These are phyloP conservation scores for Austroboletus novae-zelandiae DNA, from an alignment of 1,284 basidiomycete species.

Conservation along the genomic window DNA sequence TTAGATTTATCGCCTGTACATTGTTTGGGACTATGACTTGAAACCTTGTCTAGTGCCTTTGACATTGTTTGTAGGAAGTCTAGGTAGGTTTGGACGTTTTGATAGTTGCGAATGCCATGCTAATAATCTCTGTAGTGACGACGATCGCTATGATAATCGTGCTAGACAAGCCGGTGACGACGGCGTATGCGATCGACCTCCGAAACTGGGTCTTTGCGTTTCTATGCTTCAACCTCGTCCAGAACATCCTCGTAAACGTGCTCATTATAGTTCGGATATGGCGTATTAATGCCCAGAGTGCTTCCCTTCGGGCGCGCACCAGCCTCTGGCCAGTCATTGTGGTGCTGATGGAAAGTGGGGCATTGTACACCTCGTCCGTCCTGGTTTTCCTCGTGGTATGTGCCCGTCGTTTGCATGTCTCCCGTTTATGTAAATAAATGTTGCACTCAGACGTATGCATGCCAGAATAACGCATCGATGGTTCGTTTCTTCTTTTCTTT, in stretches of 20 bases:
- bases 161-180: conserved; percentile 1
- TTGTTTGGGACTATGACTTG: conserved; percentile 7
- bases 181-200: conserved; percentile 1
- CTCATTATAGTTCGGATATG: conserved; percentile 9
- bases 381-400: conserved; percentile 7
- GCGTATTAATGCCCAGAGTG: not conserved
- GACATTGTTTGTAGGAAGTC: conserved; percentile 1
- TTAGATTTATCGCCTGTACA: conserved; percentile 9
- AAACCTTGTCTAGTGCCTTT: conserved; percentile 7
- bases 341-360: conserved; percentile 10
- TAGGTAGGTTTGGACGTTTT: not conserved
- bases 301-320: not conserved
- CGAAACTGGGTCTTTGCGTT: conserved; percentile 7
- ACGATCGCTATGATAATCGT: conserved; percentile 1
- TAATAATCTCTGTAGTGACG: not conserved
- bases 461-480: conserved; percentile 8
- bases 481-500: not conserved
- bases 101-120: not conserved
- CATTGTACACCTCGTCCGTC: conserved; percentile 6
- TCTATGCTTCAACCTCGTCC: conserved; percentile 7
- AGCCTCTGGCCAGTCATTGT: conserved; percentile 6
- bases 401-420: not conserved
- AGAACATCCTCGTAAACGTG: conserved; percentile 9
- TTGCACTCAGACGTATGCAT: conserved; percentile 3
- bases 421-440: not conserved